Base-by-base conservation (phyloP, 306 rosid species). In the Styphnolobium japonicum region DNA sequence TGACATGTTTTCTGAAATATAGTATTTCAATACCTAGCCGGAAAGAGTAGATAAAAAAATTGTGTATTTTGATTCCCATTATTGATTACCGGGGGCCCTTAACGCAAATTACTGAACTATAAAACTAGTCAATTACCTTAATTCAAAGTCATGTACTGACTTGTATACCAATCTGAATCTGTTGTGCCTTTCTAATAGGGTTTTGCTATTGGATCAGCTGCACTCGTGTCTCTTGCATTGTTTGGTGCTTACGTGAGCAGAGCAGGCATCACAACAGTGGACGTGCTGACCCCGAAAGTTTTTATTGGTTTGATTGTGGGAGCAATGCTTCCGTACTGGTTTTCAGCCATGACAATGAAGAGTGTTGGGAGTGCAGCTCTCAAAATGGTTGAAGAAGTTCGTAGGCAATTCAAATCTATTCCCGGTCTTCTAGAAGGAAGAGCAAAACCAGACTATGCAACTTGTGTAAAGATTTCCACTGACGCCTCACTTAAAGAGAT, bases 251-350 rank as follows among this genome's bases (percentile, higher is more conserved):
- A 78, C 68, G 90, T 89, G 55, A 90, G 88, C 83, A 82, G 95
- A 82, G 88, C 93, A 71, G 90, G 92, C 67, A 79, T 90, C 49
- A 46, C 53, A 67, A n/a, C 90, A 2, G 90, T 90, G 56, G 84
- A 92, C 29, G 84, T 85, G 40, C 48, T 88, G 85, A 84, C 88
- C 2, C 92, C 97, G 0, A 92, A 88, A 37, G 92, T 87, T 19
- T 89, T 92, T 85, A 86, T 90, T 19, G 93, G 97, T 55, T 63
- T 92, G 87, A 66, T 87, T 46, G 88, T 90, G 46, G 92, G 94
- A 65, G 89, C 93, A 33, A 90, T 92, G 97, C 94, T 88, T 87
- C 89, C 93, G 6, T 87, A 90, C 82, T 90, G 92, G 90, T 92
- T 92, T 82, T 88, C 90, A 10, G 91, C 92, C 82, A 90, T 88